These are phyloP conservation scores for Rubroboletus satanas DNA, from an alignment of 768 basidiomycete species.

Conservation along the genomic window DNA sequence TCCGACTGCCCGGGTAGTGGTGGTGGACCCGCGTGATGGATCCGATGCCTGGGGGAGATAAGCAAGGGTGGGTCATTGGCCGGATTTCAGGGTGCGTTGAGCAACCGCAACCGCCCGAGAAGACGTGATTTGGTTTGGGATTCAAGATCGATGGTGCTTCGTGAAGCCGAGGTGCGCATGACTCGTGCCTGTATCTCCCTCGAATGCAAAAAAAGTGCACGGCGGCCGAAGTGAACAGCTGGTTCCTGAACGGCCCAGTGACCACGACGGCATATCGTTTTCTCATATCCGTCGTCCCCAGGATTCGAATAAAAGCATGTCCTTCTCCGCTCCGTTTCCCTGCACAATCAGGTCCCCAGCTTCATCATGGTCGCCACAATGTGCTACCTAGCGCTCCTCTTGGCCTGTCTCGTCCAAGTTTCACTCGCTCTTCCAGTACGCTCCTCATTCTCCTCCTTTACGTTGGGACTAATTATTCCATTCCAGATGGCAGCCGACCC, in stretches of 20 bases:
- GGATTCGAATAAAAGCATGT: slow-evolving; percentile 22
- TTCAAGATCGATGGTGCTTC: slow-evolving; percentile 10
- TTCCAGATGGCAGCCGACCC: slow-evolving; percentile 13
- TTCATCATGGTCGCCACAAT: slow-evolving; percentile 20
- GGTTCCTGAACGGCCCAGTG: slow-evolving; percentile 24
- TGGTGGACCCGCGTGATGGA: slow-evolving; percentile 2
- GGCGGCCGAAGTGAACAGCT: slow-evolving; percentile 22
- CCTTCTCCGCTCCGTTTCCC: neutral
- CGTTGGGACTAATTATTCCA: neutral
- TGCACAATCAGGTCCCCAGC: neutral
- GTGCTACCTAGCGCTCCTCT: slow-evolving; percentile 19
- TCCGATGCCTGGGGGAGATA: slow-evolving; percentile 11
- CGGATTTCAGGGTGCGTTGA: slow-evolving; percentile 1
- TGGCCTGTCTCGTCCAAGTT: slow-evolving; percentile 19
- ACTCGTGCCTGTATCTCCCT: slow-evolving; percentile 23
- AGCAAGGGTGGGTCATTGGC: neutral
- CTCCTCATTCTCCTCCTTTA: neutral
- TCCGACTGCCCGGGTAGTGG: neutral
- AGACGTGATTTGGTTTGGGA: slow-evolving; percentile 9
- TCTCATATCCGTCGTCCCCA: slow-evolving; percentile 18
- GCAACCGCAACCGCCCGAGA: neutral
- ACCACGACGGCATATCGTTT: slow-evolving; percentile 20
- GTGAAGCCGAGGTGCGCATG: slow-evolving; percentile 3
- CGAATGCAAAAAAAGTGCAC: slow-evolving; percentile 12
- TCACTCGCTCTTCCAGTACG: slow-evolving; percentile 26